Evolutionary conservation across 225 moss, liverwort and hornwort species (phyloP).

Genomic region (Polytrichum formosum): DNA sequence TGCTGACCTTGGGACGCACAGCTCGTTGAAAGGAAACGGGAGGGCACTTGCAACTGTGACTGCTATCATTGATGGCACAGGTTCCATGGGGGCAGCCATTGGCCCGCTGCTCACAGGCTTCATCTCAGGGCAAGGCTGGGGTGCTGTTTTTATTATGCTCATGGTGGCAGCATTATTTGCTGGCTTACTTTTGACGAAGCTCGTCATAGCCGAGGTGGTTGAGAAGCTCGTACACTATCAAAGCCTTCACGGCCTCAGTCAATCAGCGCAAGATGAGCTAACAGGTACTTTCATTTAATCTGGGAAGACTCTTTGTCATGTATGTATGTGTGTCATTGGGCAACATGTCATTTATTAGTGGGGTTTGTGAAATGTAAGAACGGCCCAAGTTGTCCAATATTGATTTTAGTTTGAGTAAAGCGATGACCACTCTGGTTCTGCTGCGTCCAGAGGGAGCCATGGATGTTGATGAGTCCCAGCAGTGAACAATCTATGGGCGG

Average conservation of each 20-base stretch:
- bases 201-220: slow-evolving; percentile 43
- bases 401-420: not conserved
- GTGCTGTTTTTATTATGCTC: slow-evolving; percentile 45
- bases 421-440: not conserved
- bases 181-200: slow-evolving; percentile 43
- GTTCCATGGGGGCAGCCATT: slow-evolving; percentile 60
- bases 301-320: not conserved
- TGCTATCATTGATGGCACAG: slow-evolving; percentile 66
- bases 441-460: not conserved
- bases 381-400: not conserved
- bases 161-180: slow-evolving; percentile 53
- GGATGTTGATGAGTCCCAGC: not conserved
- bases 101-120: slow-evolving; percentile 60
- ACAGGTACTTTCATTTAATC: slow-evolving; percentile 3
- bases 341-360: not conserved
- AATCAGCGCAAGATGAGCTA: slow-evolving; percentile 3
- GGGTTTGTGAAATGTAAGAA: too few species aligned
- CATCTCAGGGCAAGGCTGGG: slow-evolving; percentile 54
- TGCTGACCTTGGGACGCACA: slow-evolving; percentile 62
- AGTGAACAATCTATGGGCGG: not conserved
- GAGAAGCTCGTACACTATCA: slow-evolving; percentile 28
- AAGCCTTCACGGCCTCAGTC: not conserved
- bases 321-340: not conserved
- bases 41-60: slow-evolving; percentile 59
- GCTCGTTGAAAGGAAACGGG: slow-evolving; percentile 49